Percentiles rank a stretch among this genome's conserved stretches.
These are phyloP conservation scores for Erodium moschatum DNA, from an alignment of 441 rosid species.

Conservation along the genomic window DNA sequence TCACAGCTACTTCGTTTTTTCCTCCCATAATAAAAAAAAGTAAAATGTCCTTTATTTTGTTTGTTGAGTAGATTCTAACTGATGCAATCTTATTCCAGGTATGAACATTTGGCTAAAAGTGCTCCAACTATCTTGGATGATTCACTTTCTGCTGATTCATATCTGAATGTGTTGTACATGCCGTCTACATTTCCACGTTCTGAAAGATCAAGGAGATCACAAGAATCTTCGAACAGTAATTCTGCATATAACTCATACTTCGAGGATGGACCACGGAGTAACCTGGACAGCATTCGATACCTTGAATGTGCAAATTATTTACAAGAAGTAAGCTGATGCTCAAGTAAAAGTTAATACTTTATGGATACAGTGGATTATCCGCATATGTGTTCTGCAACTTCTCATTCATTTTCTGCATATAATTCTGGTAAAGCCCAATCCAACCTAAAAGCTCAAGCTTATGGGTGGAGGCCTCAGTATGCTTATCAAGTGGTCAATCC, in stretches of 20 bases:
- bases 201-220: conserved; percentile 71
- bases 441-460: too few relatives aligned
- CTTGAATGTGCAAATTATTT: conserved; percentile 72
- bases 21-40: too few relatives aligned
- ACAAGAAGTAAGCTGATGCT: conserved; percentile 60
- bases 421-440: too few relatives aligned
- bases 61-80: conserved; percentile 15
- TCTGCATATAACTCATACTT: conserved; percentile 41
- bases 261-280: conserved; percentile 89
- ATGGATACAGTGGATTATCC: neutral
- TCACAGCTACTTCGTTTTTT: too few relatives aligned
- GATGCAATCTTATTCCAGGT: conserved; percentile 40
- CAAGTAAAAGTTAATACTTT: neutral
- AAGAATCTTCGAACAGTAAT: conserved; percentile 48
- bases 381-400: neutral
- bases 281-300: conserved; percentile 72
- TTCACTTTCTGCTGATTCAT: conserved; percentile 96
- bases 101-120: conserved; percentile 95
- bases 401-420: conserved; percentile 5
- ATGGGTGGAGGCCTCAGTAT: too few relatives aligned
- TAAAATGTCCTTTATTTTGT: neutral
- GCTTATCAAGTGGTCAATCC: neutral
- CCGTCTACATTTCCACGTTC: conserved; percentile 97
- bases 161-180: conserved; percentile 88
- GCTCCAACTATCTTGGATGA: conserved; percentile 98